phyloP scores from a whole-genome alignment of 129 eudicot genomes.

The Lactuca saligna region DNA sequence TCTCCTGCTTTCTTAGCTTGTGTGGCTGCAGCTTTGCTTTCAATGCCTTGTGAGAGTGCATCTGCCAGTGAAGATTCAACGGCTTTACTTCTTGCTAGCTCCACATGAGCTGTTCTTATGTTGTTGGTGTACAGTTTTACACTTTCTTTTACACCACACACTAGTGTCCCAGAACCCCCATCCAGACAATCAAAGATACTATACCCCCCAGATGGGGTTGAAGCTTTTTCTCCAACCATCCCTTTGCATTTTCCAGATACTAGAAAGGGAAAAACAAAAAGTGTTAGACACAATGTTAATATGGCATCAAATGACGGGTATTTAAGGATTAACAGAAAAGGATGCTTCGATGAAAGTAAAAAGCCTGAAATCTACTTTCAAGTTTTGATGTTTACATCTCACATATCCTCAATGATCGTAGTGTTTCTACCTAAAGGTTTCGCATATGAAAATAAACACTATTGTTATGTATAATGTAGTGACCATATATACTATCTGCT shows the following conservation, averaged over 20 bases:
- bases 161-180: constrained; percentile 69
- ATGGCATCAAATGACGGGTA: background rate
- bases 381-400: too few relatives aligned
- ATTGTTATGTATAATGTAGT: too few relatives aligned
- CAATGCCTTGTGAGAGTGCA: constrained; percentile 65
- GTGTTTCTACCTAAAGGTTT: too few relatives aligned
- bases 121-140: constrained; percentile 67
- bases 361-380: too few relatives aligned
- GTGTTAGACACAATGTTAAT: constrained; percentile 11
- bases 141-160: constrained; percentile 72
- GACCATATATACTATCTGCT: too few relatives aligned
- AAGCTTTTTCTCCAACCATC: constrained; percentile 56
- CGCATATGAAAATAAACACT: too few relatives aligned
- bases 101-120: constrained; percentile 62
- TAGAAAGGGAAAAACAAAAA: background rate
- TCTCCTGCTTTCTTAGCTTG: constrained; percentile 66
- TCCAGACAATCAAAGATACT: constrained; percentile 69
- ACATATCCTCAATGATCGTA: background rate
- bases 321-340: background rate
- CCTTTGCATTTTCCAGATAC: constrained; percentile 73
- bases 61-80: constrained; percentile 55
- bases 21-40: constrained; percentile 58
- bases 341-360: too few relatives aligned
- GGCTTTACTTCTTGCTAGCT: constrained; percentile 54
- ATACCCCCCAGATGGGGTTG: constrained; percentile 58